Conservation (phyloP, 192 early-diverging fungal species). For the Linnemannia elongata region DNA sequence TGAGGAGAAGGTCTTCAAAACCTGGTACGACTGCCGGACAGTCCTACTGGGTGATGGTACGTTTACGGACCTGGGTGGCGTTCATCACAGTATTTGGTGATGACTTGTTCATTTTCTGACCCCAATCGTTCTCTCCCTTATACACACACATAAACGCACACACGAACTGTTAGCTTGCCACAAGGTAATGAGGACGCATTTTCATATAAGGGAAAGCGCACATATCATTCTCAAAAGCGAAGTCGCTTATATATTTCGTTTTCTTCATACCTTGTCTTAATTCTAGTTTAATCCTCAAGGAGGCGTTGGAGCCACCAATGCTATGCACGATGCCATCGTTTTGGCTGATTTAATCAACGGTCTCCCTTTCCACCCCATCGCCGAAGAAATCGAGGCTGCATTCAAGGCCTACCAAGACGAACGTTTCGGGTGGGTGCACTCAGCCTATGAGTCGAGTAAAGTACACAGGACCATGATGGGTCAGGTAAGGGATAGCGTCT, state of each 20-base stretch:
- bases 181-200: not conserved
- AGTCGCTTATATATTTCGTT: not conserved
- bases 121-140: too few species aligned
- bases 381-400: not conserved
- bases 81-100: not conserved
- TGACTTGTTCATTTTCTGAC: not conserved
- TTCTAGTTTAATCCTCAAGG: not conserved
- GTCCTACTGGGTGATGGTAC: not conserved
- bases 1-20: not conserved
- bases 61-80: not conserved
- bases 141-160: too few species aligned
- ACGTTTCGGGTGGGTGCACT: constrained; percentile 7
- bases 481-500: not conserved
- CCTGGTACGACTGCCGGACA: not conserved
- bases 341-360: not conserved
- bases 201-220: not conserved
- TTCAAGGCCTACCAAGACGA: constrained; percentile 13
- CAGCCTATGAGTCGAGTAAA: not conserved
- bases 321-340: not conserved
- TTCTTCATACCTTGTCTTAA: not conserved
- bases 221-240: too few species aligned
- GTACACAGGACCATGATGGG: not conserved
- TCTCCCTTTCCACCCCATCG: not conserved
- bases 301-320: not conserved
- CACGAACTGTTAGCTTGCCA: not conserved